Evolutionary conservation across 495 filamentous ascomycete species (phyloP).

Genomic region (Pseudotulostoma volvatum): DNA sequence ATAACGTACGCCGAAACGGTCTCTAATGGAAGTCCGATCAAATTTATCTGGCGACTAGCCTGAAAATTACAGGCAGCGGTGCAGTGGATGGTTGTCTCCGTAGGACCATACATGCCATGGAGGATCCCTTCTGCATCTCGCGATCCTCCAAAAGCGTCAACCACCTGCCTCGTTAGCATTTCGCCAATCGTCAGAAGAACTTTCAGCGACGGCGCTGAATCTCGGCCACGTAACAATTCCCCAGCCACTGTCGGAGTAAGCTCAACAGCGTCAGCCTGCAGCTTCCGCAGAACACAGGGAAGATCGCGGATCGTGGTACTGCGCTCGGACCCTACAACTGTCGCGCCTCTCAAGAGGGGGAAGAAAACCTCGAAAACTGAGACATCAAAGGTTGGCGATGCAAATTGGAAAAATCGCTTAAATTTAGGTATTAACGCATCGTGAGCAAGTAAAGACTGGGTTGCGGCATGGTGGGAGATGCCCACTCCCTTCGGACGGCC

Average conservation of each 20-base stretch:
- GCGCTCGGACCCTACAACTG: conserved; percentile 51
- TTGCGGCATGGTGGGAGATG: conserved; percentile 58
- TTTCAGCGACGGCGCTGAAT: conserved; percentile 42
- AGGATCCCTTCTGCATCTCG: conserved; percentile 32
- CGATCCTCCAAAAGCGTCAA: conserved; percentile 51
- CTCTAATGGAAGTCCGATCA: conserved; percentile 56
- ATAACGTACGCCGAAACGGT: conserved; percentile 65
- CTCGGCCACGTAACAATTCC: conserved; percentile 43
- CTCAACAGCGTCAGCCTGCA: conserved; percentile 66
- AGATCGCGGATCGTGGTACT: conserved; percentile 52
- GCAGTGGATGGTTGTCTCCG: conserved; percentile 70
- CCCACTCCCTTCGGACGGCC: conserved; percentile 78
- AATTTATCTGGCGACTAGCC: conserved; percentile 34
- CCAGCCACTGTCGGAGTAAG: conserved; percentile 68
- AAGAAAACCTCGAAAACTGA: conserved; percentile 86
- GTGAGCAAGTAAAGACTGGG: conserved; percentile 64
- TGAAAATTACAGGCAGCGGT: conserved; percentile 36
- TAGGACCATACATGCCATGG: conserved; percentile 78
- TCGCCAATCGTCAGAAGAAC: conserved; percentile 72
- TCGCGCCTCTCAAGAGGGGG: conserved; percentile 50
- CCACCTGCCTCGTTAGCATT: conserved; percentile 58
- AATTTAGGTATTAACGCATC: conserved; percentile 56
- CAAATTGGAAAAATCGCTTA: conserved; percentile 68
- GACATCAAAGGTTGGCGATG: conserved; percentile 75
- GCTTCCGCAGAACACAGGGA: conserved; percentile 38